Evolutionary conservation across 2,329 filamentous ascomycete genomes (phyloP).

Genomic region (Fusarium chaquense): DNA sequence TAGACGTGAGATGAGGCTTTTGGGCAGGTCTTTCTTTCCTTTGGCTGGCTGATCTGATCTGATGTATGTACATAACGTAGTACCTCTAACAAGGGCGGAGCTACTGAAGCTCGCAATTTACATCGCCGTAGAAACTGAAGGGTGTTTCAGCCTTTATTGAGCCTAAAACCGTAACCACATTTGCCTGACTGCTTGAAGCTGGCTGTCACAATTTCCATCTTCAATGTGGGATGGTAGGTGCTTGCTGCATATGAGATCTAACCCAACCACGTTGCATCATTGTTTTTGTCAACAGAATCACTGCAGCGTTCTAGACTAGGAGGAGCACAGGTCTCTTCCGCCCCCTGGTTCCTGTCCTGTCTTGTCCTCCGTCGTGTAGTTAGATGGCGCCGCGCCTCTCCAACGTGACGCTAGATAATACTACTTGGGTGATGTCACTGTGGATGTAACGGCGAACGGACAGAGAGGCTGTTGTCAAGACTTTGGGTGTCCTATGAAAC

Average conservation of each 20-base stretch:
- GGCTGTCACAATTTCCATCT: constrained; percentile 23
- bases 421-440: constrained; percentile 40
- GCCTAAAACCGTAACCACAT: neutral
- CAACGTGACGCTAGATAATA: constrained; percentile 24
- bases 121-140: constrained; percentile 26
- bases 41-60: constrained; percentile 21
- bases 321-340: constrained; percentile 6
- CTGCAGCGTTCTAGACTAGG: neutral
- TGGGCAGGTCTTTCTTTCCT: constrained; percentile 4
- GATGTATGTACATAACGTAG: constrained; percentile 8
- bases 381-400: constrained; percentile 27
- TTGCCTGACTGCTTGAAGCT: neutral
- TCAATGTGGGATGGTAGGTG: constrained; percentile 6
- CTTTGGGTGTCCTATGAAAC: neutral
- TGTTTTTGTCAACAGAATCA: constrained; percentile 30
- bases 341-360: constrained; percentile 18
- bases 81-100: constrained; percentile 15
- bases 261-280: constrained; percentile 20
- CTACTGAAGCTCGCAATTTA: constrained; percentile 23
- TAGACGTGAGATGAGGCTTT: constrained; percentile 27
- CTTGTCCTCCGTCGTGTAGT: constrained; percentile 9
- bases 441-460: constrained; percentile 32
- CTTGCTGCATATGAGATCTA: constrained; percentile 6
- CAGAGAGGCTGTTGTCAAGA: constrained; percentile 1
- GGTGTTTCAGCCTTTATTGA: constrained; percentile 37